Conservation (phyloP, 2,329 filamentous ascomycete genomes). For the Colletotrichum cordylinicola region DNA sequence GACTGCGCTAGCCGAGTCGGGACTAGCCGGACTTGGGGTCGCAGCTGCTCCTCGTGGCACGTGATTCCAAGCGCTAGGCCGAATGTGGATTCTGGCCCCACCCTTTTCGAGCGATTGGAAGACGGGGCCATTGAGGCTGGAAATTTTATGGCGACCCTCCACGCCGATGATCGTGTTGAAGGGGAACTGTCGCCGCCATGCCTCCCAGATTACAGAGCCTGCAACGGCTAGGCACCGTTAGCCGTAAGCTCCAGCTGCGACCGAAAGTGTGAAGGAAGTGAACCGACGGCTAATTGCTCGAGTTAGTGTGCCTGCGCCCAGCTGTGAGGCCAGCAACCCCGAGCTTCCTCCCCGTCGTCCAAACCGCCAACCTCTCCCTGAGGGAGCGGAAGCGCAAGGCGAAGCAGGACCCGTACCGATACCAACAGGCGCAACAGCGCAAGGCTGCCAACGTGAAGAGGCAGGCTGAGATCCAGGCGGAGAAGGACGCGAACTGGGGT, state of each 20-base stretch:
- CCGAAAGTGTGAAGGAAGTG: neutral
- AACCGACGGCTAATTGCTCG: constrained; percentile 27
- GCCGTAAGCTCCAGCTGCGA: constrained; percentile 52
- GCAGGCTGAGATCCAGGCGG: constrained; percentile 70
- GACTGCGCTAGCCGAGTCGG: neutral
- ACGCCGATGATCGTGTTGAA: constrained; percentile 19
- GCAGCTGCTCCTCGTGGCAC: constrained; percentile 27
- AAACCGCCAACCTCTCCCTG: constrained; percentile 68
- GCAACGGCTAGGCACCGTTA: constrained; percentile 64
- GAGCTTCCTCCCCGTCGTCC: constrained; percentile 63
- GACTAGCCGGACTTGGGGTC: neutral
- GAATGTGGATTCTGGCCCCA: neutral
- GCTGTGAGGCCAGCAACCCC: constrained; percentile 48
- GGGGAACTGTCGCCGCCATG: constrained; percentile 53
- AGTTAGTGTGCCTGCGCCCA: constrained; percentile 66
- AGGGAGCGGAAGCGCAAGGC: constrained; percentile 69
- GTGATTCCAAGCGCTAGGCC: constrained; percentile 33
- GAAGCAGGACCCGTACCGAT: constrained; percentile 81
- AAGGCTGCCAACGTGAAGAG: constrained; percentile 84
- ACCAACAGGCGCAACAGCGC: constrained; percentile 81
- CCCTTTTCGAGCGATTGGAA: neutral
- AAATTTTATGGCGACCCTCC: constrained; percentile 22
- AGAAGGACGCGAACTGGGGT: constrained; percentile 71
- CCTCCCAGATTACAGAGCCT: constrained; percentile 69
- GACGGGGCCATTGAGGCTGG: neutral